Conservation (phyloP, 176 grass and related monocot species). For the Bromus sterilis region DNA sequence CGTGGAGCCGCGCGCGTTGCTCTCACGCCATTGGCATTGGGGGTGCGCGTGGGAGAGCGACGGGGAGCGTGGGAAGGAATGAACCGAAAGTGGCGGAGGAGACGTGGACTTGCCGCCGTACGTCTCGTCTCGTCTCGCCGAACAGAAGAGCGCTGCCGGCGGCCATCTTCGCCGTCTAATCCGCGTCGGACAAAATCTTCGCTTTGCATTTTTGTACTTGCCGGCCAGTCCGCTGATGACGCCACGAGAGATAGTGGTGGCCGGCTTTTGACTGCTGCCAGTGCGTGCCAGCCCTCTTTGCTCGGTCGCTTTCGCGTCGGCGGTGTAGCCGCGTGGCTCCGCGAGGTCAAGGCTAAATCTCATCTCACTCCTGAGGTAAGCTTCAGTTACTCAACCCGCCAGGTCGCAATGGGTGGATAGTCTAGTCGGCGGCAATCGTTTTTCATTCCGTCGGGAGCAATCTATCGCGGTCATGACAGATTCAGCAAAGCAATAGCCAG, state of each 20-base stretch:
- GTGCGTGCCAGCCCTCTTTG: not conserved
- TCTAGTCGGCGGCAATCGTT: not conserved
- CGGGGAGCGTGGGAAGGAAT: conserved; percentile 2
- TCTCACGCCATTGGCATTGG: not conserved
- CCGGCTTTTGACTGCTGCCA: not conserved
- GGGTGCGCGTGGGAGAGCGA: not conserved
- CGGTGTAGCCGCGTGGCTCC: too few relatives aligned
- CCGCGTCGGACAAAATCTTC: not conserved
- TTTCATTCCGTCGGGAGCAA: not conserved
- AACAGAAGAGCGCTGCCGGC: not conserved
- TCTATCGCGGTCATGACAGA: not conserved
- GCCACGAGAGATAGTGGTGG: not conserved
- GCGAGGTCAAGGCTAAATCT: not conserved
- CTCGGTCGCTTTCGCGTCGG: not conserved
- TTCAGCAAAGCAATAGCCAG: not conserved
- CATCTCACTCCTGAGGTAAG: not conserved
- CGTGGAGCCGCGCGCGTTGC: not conserved
- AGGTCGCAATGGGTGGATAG: not conserved
- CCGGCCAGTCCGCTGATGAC: not conserved
- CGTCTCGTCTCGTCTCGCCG: not conserved
- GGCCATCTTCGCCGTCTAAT: not conserved
- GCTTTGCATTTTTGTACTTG: not conserved
- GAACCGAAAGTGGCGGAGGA: conserved; percentile 23
- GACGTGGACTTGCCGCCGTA: not conserved
- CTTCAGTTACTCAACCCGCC: not conserved